Evolutionary conservation across 805 yeast species (phyloP).

Genomic region (Yamadazyma akitaensis): DNA sequence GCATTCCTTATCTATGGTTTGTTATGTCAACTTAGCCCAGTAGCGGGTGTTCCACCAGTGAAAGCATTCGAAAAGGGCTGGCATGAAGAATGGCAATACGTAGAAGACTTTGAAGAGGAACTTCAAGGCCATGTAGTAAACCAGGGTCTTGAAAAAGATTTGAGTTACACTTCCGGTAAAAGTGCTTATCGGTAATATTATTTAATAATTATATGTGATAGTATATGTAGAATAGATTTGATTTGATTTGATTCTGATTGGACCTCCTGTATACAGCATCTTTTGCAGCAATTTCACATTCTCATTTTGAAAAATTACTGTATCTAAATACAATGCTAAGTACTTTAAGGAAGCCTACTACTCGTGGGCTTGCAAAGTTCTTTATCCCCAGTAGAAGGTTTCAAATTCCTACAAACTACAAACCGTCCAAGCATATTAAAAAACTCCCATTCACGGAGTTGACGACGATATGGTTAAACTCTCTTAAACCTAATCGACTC

Average conservation of each 20-base stretch:
- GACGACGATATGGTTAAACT: conserved; percentile 20
- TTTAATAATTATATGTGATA: background rate
- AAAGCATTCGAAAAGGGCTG: conserved; percentile 52
- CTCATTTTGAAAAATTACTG: background rate
- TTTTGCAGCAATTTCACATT: background rate
- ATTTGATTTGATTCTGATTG: background rate
- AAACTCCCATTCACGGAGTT: conserved; percentile 15
- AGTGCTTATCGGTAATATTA: background rate
- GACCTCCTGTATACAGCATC: background rate
- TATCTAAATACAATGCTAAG: background rate
- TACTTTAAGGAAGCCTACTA: background rate
- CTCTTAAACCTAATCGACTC: conserved; percentile 24
- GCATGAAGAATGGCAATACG: conserved; percentile 61
- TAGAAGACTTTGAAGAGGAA: conserved; percentile 56
- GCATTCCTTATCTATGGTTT: conserved; percentile 54
- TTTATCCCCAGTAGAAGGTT: conserved; percentile 5
- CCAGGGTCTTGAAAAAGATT: conserved; percentile 15
- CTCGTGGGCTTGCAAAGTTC: background rate
- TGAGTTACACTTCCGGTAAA: conserved; percentile 15
- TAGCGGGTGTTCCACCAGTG: conserved; percentile 34
- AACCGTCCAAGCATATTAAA: conserved; percentile 12
- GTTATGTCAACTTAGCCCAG: conserved; percentile 52
- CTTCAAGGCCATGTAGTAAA: conserved; percentile 27
- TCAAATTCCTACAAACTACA: conserved; percentile 16
- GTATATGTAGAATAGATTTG: background rate